Evolutionary conservation across 352 stramenopile species (phyloP), one percentile per base, ranked within the genome.

Genomic region (Globisporangium viniferum): DNA sequence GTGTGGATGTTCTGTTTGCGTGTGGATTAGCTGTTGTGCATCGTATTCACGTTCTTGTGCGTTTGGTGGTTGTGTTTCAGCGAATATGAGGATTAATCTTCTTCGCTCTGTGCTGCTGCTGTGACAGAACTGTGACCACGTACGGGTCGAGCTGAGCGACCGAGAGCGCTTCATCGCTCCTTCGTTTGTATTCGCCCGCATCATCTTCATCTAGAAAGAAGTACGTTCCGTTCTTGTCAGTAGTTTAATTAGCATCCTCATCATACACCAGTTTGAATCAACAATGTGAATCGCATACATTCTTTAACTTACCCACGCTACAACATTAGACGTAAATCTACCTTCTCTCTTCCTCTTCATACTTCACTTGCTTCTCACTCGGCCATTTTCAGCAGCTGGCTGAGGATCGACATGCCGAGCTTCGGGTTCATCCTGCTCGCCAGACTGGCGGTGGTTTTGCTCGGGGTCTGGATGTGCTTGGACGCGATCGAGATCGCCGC

Each of bases 391-490:
- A 84, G 71, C 49, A 92, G 65, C 59, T 90, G 74, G 51, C 71
- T 66, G 68, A 89, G 78, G 48, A 90, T 77, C 2, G 76, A 69
- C 4, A 88, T 74, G 15, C 79, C 84, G 20, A 74, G 80, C 71
- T 88, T 90, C 22, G 84, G 84, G 74, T 88, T 86, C 74, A 91
- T 84, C 68, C 88, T 89, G 64, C 73, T 75, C 78, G 87, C 80
- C 24, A 91, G 68, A 39, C 78, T 88, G 53, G 35, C 61, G 1
- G 60, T 78, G 36, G 60, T 39, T 12, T 46, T 61, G 48, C 62
- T 67, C 6, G 65, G 65, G 6, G 48, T 61, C 44, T 39, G 24
- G 22, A 70, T 24, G 33, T 63, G 46, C 60, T 49, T 65, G 24
- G 58, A 22, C 18, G 65, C 56, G 48, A 59, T 75, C 35, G 74